Evolutionary conservation across 2,329 filamentous ascomycete genomes (phyloP).

Genomic region (Cladosporium sphaerospermum): DNA sequence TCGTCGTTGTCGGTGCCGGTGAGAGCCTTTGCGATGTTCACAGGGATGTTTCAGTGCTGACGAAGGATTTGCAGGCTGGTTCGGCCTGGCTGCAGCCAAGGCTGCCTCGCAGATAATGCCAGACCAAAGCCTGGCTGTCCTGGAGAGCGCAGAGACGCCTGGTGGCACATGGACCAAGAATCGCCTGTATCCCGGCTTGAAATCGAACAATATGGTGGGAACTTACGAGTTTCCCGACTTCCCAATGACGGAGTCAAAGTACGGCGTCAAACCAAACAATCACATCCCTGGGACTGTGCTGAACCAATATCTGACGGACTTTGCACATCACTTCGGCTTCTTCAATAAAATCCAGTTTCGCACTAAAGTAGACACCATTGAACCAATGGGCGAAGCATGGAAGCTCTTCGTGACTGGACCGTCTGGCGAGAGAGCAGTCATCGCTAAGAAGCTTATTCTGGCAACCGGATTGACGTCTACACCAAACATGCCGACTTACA

Average conservation of each 20-base stretch:
- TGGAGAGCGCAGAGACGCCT: conserved; percentile 37
- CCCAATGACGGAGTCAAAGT: conserved; percentile 50
- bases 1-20: conserved; percentile 10
- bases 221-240: conserved; percentile 70
- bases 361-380: conserved; percentile 45
- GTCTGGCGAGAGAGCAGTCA: conserved; percentile 17
- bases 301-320: conserved; percentile 52
- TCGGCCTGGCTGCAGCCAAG: conserved; percentile 44
- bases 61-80: conserved; percentile 29
- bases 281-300: conserved; percentile 55
- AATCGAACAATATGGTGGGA: conserved; percentile 67
- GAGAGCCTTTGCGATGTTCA: neutral
- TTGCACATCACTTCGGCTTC: conserved; percentile 49
- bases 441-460: conserved; percentile 48
- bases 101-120: conserved; percentile 42
- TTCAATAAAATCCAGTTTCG: conserved; percentile 43
- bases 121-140: conserved; percentile 34
- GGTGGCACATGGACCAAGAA: conserved; percentile 67
- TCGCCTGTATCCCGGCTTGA: conserved; percentile 62
- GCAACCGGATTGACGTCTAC: conserved; percentile 57
- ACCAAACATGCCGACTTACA: conserved; percentile 49
- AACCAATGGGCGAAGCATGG: conserved; percentile 29
- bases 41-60: too few relatives aligned
- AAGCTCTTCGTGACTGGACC: conserved; percentile 15
- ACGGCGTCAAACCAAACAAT: conserved; percentile 44